A percentile compares a stretch with the other conserved stretches of the same genome.
Evolutionary conservation across 1,284 basidiomycete genomes (phyloP).

Genomic region (Vanrija sp.): DNA sequence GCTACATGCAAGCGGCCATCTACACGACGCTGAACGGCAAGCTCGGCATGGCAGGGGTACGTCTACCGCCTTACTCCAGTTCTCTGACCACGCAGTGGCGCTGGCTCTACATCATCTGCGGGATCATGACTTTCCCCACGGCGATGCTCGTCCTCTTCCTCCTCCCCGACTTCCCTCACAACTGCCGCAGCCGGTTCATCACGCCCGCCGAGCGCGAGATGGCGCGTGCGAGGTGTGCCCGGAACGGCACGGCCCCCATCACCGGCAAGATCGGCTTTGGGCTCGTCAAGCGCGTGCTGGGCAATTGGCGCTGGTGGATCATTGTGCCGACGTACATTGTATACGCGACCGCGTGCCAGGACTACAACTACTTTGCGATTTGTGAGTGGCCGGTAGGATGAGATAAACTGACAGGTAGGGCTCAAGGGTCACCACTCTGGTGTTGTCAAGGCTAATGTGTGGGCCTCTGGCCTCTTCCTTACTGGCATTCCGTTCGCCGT

Average conservation of each 20-base stretch:
- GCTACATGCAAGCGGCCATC: conserved; percentile 45
- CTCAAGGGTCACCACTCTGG: not conserved
- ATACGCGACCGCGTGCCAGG: conserved; percentile 7
- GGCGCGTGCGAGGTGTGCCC: conserved; percentile 14
- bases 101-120: conserved; percentile 32
- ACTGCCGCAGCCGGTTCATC: conserved; percentile 30
- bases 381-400: conserved; percentile 5
- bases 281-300: conserved; percentile 18
- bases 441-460: conserved; percentile 7
- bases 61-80: too few species aligned
- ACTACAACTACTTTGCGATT: conserved; percentile 16
- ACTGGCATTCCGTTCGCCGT: conserved; percentile 20
- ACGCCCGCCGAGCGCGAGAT: conserved; percentile 15
- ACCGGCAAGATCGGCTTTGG: conserved; percentile 10
- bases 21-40: conserved; percentile 37
- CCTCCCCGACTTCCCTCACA: conserved; percentile 45
- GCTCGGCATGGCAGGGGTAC: conserved; percentile 32
- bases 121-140: too few species aligned
- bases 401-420: too few species aligned
- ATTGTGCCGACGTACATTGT: conserved; percentile 9
- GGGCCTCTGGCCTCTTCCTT: too few species aligned
- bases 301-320: conserved; percentile 28
- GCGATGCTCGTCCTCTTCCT: conserved; percentile 33
- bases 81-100: conserved; percentile 26
- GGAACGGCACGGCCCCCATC: not conserved